Conservation (phyloP, 202 grass and related monocot species). For the Dendrocalamus latiflorus region DNA sequence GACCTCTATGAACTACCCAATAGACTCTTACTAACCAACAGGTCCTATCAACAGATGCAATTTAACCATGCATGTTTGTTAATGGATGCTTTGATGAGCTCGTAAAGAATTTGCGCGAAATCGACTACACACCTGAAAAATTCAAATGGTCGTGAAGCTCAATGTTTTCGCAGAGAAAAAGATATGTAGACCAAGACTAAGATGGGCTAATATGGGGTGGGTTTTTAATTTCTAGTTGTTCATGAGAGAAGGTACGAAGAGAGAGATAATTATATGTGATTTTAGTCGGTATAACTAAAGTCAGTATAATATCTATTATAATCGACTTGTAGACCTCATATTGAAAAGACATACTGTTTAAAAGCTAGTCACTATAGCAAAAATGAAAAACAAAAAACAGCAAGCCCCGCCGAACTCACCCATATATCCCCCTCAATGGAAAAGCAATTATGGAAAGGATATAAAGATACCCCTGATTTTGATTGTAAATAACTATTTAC, state of each 20-base stretch:
- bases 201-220: neutral
- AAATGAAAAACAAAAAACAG: too few species aligned
- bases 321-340: rapidly evolving
- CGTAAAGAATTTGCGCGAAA: neutral
- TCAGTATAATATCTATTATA: too few species aligned
- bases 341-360: too few species aligned
- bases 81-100: neutral
- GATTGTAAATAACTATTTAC: neutral
- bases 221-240: too few species aligned
- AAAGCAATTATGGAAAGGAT: too few species aligned
- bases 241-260: too few species aligned
- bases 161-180: neutral
- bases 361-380: too few species aligned
- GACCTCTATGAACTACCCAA: neutral
- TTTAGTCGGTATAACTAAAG: too few species aligned
- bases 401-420: too few species aligned
- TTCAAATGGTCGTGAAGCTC: neutral
- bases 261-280: too few species aligned
- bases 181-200: neutral
- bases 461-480: neutral
- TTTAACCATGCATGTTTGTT: neutral
- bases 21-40: neutral
- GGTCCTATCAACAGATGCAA: neutral
- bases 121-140: neutral
- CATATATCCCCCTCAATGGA: too few species aligned